These are phyloP conservation scores for Boletus patriciae DNA, from an alignment of 768 basidiomycete species.

Conservation along the genomic window DNA sequence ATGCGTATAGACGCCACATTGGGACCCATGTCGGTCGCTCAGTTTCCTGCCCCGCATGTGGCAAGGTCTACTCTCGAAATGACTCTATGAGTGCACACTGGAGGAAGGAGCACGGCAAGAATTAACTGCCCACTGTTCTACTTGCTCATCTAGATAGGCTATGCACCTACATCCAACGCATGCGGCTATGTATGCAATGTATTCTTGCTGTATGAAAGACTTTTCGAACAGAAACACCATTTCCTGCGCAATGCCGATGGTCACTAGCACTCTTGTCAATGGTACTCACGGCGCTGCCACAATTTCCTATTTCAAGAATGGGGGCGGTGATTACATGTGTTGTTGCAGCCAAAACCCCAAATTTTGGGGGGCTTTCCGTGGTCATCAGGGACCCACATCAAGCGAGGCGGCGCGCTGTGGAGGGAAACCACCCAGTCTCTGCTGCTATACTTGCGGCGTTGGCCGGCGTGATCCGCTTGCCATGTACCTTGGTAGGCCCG, in stretches of 20 bases:
- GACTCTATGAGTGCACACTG: constrained; percentile 1
- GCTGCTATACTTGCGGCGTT: background rate
- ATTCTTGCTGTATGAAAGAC: background rate
- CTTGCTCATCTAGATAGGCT: too few species aligned
- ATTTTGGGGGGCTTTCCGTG: too few species aligned
- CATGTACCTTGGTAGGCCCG: background rate
- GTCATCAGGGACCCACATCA: background rate
- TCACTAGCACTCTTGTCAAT: too few species aligned
- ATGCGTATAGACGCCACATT: constrained; percentile 8
- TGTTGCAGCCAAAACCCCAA: too few species aligned
- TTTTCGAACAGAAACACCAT: background rate
- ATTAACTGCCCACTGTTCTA: background rate
- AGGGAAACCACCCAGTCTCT: background rate
- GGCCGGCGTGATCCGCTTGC: background rate
- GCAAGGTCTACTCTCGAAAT: background rate
- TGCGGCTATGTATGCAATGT: background rate
- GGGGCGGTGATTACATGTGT: too few species aligned
- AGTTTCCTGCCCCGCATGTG: background rate
- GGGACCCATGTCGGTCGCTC: background rate
- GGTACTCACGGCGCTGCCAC: background rate
- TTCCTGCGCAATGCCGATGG: background rate
- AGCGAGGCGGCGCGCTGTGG: background rate
- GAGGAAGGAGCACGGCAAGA: background rate
- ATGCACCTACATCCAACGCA: too few species aligned
- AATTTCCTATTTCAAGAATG: background rate